A percentile compares a stretch with the other conserved stretches of the same genome.
phyloP scores from a whole-genome alignment of 2,329 filamentous ascomycete species.

The Aspergillus flavus region DNA sequence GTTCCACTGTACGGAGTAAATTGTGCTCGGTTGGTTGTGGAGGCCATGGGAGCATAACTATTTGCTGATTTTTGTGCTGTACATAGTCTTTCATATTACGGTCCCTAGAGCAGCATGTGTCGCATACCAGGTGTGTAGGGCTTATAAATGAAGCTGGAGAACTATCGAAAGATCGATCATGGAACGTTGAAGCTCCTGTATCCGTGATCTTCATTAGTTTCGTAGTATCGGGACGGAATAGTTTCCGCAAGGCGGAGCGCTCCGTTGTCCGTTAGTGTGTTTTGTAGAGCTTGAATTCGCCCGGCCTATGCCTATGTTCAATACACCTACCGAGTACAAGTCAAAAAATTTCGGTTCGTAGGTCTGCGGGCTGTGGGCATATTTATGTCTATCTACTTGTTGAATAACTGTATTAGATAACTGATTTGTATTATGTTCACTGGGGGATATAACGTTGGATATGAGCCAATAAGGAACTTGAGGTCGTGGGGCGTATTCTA shows the following conservation, averaged over 20 bases:
- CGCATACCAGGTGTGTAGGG: background rate
- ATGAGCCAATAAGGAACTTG: background rate
- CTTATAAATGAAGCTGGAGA: background rate
- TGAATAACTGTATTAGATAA: background rate
- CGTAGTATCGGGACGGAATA: background rate
- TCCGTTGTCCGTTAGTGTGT: conserved; percentile 1
- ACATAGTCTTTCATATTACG: background rate
- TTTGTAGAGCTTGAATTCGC: background rate
- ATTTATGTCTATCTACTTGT: background rate
- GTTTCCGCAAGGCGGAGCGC: background rate
- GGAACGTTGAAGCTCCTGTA: background rate
- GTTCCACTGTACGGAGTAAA: background rate
- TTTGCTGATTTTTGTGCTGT: too few relatives aligned
- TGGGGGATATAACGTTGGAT: background rate
- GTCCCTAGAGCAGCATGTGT: background rate
- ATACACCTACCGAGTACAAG: background rate
- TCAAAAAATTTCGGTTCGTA: background rate
- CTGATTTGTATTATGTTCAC: background rate
- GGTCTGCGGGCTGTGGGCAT: background rate
- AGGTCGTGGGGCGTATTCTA: background rate
- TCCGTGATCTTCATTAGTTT: too few relatives aligned
- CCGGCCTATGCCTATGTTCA: background rate
- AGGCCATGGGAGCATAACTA: too few relatives aligned
- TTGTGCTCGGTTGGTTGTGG: background rate
- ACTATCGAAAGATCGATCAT: background rate